Evolutionary conservation across 257 asterid species (phyloP).

Genomic region (Lycium barbarum): DNA sequence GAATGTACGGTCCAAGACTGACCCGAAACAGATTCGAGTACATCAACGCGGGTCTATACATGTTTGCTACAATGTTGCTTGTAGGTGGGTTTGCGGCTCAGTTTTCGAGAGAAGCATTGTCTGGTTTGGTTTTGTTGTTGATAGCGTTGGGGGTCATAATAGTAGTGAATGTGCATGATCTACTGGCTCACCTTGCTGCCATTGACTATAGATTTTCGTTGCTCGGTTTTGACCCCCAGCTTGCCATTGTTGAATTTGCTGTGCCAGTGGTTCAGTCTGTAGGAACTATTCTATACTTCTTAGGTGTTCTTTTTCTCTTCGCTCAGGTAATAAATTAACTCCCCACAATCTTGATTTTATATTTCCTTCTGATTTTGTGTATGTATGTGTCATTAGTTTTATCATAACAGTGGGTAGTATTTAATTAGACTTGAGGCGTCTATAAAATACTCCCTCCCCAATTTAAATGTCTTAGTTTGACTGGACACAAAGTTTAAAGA

Average conservation of each 20-base stretch:
- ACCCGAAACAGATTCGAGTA: slow-evolving; percentile 71
- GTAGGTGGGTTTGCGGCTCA: slow-evolving; percentile 71
- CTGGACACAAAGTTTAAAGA: too few species aligned
- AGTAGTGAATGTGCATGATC: slow-evolving; percentile 76
- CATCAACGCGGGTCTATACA: slow-evolving; percentile 84
- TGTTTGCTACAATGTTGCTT: slow-evolving; percentile 71
- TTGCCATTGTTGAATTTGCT: slow-evolving; percentile 74
- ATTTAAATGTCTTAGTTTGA: too few species aligned
- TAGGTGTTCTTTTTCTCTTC: slow-evolving; percentile 73
- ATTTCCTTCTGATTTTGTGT: too few species aligned
- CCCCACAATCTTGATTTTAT: not conserved
- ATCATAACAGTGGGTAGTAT: too few species aligned
- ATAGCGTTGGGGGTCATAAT: slow-evolving; percentile 51
- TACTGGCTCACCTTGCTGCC: slow-evolving; percentile 78
- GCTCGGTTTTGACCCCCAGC: slow-evolving; percentile 65
- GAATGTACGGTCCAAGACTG: slow-evolving; percentile 76
- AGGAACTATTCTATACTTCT: slow-evolving; percentile 51
- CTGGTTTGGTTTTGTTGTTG: slow-evolving; percentile 71
- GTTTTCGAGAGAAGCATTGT: slow-evolving; percentile 61
- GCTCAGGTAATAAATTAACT: slow-evolving; percentile 52
- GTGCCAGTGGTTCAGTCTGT: slow-evolving; percentile 62
- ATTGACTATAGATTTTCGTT: slow-evolving; percentile 63
- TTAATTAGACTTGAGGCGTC: too few species aligned
- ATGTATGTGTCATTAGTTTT: too few species aligned
- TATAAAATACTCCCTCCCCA: too few species aligned